Evolutionary conservation across 148 eudicot genomes (phyloP), one percentile per base, ranked within the genome.

Genomic region (Rhododendron mucronatum): DNA sequence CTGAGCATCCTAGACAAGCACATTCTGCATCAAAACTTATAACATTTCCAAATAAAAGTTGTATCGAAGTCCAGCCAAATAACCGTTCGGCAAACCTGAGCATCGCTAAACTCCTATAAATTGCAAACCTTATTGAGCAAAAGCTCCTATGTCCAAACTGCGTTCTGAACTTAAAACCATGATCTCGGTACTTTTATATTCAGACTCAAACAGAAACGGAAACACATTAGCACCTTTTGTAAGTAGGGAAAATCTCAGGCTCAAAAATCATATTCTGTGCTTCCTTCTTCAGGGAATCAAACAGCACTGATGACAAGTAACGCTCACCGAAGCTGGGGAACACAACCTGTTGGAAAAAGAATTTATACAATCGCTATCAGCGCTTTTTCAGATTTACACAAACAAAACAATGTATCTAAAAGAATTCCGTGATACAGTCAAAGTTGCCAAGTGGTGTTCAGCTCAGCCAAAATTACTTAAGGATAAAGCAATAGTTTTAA

Each of bases 321-420:
- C 96, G 92, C 91, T 95, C 98, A 15, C 98, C 97, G 83, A 94
- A 94, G 88, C 98, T 95, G 28, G 98, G 95, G 85, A 95, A 95
- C 9, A 95, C 88, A 48, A 80, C 93, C 94, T 93, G 96, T 85
- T 41, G 14, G 45, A 48, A 80, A 71, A n/a, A 65, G 33, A 65
- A 65, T n/a, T 8, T 26, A n/a, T 10, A 65, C 30, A 65, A 2
- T 63, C 0, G 28, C 30, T 2, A 65, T 65, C 30, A 65, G 33
- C 45, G 1, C 73, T 26, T 10, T 65, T 65, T 26, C 33, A n/a
- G 14, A 65, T 65, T 63, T n/a, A n/a, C 4, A 26, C 1, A 33
- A 26, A 26, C 33, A 11, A 67, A 11, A 67, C 74, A 67, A 67
- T 11, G 1, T 67, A 67, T 26, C 14, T 26, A 65, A 23, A 65